Conservation (phyloP, 192 early-diverging fungal species). For the Mortierella antarctica region DNA sequence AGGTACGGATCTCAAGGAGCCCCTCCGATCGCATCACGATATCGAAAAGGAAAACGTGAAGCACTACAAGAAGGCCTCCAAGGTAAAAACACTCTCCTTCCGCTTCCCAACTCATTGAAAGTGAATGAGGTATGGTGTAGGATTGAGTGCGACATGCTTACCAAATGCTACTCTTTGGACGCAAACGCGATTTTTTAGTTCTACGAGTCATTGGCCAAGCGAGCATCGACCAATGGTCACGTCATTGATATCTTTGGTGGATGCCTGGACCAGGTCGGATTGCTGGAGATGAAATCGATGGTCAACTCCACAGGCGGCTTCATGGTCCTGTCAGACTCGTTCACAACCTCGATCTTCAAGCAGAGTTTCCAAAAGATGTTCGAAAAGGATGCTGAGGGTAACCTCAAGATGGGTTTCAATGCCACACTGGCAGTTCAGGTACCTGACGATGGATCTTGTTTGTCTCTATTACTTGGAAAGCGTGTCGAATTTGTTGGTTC, state of each 20-base stretch:
- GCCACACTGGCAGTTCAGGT: slow-evolving; percentile 96
- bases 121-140: neutral
- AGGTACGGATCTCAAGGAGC: slow-evolving; percentile 89
- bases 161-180: no score
- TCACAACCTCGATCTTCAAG: slow-evolving; percentile 96
- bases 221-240: slow-evolving; percentile 88
- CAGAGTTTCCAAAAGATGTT: slow-evolving; percentile 96
- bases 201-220: slow-evolving; percentile 90
- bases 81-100: slow-evolving; percentile 56
- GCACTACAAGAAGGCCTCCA: slow-evolving; percentile 92
- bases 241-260: slow-evolving; percentile 97
- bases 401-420: slow-evolving; percentile 97
- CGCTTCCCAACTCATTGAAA: neutral
- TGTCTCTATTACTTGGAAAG: neutral
- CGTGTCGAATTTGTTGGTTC: neutral
- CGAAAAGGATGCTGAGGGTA: slow-evolving; percentile 88
- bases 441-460: slow-evolving; percentile 2
- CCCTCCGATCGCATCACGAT: slow-evolving; percentile 98
- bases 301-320: slow-evolving; percentile 89
- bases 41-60: slow-evolving; percentile 95
- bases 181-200: slow-evolving; percentile 64
- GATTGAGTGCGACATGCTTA: neutral
- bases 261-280: slow-evolving; percentile 96
- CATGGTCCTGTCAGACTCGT: slow-evolving; percentile 97
- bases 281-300: slow-evolving; percentile 96